Evolutionary conservation across 179 eudicot species (phyloP).

Genomic region (Camellia oleifera): DNA sequence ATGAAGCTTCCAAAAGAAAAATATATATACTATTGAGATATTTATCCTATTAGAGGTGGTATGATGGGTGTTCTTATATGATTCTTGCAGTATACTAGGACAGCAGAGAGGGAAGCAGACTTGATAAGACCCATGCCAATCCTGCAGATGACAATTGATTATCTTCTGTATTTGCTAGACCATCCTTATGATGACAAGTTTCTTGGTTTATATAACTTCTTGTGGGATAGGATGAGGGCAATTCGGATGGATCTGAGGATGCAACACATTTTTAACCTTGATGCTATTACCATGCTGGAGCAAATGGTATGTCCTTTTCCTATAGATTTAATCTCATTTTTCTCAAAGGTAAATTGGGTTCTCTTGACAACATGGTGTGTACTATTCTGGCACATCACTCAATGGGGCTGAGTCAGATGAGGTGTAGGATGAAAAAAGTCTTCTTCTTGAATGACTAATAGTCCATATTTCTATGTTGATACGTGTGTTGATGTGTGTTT

Average conservation of each 20-base stretch:
- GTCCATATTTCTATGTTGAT: not conserved
- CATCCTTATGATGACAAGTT: constrained; percentile 79
- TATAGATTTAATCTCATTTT: constrained; percentile 3
- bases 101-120: constrained; percentile 94
- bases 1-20: not conserved
- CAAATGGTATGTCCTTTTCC: constrained; percentile 75
- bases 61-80: constrained; percentile 9
- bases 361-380: not conserved
- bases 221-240: constrained; percentile 99
- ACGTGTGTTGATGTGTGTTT: not conserved
- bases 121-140: constrained; percentile 92
- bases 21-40: not conserved
- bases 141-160: constrained; percentile 81
- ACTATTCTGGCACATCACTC: not conserved
- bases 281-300: constrained; percentile 91
- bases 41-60: not conserved
- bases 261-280: constrained; percentile 89
- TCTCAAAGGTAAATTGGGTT: not conserved
- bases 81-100: constrained; percentile 85
- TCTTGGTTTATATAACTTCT: constrained; percentile 88
- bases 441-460: not conserved
- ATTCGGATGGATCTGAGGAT: constrained; percentile 98
- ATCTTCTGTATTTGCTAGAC: constrained; percentile 80
- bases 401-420: not conserved
- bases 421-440: not conserved